Evolutionary conservation across 805 yeast genomes (phyloP), one percentile per base, ranked within the genome.

Genomic region (Yamadazyma akitaensis): DNA sequence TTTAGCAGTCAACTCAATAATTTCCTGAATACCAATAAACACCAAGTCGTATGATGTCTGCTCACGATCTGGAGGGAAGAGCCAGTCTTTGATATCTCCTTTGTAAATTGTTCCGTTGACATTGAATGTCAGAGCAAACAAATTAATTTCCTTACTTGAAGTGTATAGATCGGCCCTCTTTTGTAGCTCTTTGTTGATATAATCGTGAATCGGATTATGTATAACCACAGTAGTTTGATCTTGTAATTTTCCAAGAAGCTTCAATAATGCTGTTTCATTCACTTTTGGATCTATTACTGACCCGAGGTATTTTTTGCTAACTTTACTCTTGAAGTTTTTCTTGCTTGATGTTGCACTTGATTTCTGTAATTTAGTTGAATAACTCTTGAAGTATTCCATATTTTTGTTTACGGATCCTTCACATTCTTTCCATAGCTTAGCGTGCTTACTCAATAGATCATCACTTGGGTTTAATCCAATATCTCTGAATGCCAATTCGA

Each of bases 21-120:
- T 83, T 58, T 94, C 99, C 63, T 94, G 96, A 33, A 94, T 70
- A 2, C 97, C 98, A 51, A 94, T 73, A 1, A 84, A 85, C 17
- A 88, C 82, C 2, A 91, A 62, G 57, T 92, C 97, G 32, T 86
- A 80, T 60, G 58, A n/a, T 62, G 62, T 5, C 56, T 11, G 61
- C 56, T 19, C 40, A 25, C 40, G 45, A 35, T 58, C 59, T 0
- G 58, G 43, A 0, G 84, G 82, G 49, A 71, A 79, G 2, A 80
- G 37, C 75, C 81, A 76, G 5, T 61, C 56, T 5, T 57, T 55
- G 8, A 79, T 58, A 51, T 68, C 70, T 0, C 72, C 79, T 11
- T 73, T 72, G 45, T 60, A 65, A 31, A 64, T 53, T n/a, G 67
- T 63, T 0, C 81, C 84, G 60, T 79, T 79, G 30, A 79, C 81